phyloP scores from a whole-genome alignment of 176 grass and related monocot species.

The Avena atlantica region DNA sequence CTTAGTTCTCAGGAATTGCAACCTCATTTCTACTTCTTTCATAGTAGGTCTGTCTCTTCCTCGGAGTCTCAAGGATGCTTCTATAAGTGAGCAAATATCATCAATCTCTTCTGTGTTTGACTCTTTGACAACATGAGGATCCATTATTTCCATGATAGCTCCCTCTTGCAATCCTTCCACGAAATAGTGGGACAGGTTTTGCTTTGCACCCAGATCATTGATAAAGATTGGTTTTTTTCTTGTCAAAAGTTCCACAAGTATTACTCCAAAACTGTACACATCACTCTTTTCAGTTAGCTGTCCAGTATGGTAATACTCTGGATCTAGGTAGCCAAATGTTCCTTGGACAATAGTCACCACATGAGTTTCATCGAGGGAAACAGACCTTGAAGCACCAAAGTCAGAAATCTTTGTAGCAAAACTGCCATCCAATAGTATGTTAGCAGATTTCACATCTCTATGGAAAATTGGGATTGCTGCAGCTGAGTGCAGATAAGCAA shows the following conservation, averaged over 20 bases:
- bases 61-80: neutral
- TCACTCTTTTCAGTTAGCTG: constrained; percentile 29
- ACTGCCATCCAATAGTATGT: constrained; percentile 43
- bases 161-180: constrained; percentile 7
- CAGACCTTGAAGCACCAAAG: constrained; percentile 47
- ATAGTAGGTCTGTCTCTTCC: neutral
- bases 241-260: constrained; percentile 11
- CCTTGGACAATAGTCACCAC: constrained; percentile 51
- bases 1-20: neutral
- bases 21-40: constrained; percentile 9
- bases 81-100: neutral
- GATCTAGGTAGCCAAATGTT: constrained; percentile 56
- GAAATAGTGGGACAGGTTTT: neutral
- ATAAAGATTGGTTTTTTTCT: neutral
- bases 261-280: constrained; percentile 20
- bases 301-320: constrained; percentile 47
- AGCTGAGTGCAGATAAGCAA: constrained; percentile 45
- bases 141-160: neutral
- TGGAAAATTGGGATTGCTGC: constrained; percentile 54
- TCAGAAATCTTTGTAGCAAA: constrained; percentile 35
- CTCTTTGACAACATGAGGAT: neutral
- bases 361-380: constrained; percentile 46
- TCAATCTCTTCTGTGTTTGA: neutral
- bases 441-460: constrained; percentile 52
- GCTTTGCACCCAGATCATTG: neutral